Evolutionary conservation across 2,329 filamentous ascomycete species (phyloP).

Genomic region (Sclerotinia nivalis): DNA sequence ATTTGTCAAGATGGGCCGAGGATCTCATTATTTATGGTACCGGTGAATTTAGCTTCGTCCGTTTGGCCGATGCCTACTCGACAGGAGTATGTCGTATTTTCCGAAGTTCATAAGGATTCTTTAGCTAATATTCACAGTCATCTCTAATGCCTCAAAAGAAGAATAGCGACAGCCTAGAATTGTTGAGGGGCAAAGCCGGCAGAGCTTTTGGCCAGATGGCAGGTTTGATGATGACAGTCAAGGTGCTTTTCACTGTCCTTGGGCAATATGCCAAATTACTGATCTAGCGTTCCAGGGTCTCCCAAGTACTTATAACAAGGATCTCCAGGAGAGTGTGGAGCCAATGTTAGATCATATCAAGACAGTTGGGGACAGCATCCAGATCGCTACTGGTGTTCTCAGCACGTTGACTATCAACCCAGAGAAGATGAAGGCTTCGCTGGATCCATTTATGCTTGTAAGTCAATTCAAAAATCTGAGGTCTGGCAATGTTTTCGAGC

Average conservation of each 20-base stretch:
- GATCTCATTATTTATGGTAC: slow-evolving; percentile 83
- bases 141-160: slow-evolving; percentile 63
- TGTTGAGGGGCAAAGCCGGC: slow-evolving; percentile 76
- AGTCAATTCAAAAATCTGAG: neutral
- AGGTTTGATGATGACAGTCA: slow-evolving; percentile 68
- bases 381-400: slow-evolving; percentile 80
- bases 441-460: slow-evolving; percentile 77
- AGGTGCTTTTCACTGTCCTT: slow-evolving; percentile 35
- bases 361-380: slow-evolving; percentile 76
- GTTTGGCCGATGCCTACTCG: slow-evolving; percentile 75
- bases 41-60: slow-evolving; percentile 68
- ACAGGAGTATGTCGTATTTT: slow-evolving; percentile 52
- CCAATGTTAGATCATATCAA: slow-evolving; percentile 83
- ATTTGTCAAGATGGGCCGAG: slow-evolving; percentile 76
- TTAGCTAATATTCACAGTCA: slow-evolving; percentile 23
- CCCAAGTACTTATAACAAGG: slow-evolving; percentile 46
- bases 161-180: slow-evolving; percentile 72
- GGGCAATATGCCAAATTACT: neutral
- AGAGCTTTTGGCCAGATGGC: slow-evolving; percentile 79
- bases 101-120: neutral
- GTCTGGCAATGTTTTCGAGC: slow-evolving; percentile 1
- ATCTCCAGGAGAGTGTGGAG: slow-evolving; percentile 75
- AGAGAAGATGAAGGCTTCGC: slow-evolving; percentile 74
- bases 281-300: slow-evolving; percentile 56
- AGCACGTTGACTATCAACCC: slow-evolving; percentile 69